Evolutionary conservation across 106 monocot species (phyloP).

Genomic region (Allium sativum): DNA sequence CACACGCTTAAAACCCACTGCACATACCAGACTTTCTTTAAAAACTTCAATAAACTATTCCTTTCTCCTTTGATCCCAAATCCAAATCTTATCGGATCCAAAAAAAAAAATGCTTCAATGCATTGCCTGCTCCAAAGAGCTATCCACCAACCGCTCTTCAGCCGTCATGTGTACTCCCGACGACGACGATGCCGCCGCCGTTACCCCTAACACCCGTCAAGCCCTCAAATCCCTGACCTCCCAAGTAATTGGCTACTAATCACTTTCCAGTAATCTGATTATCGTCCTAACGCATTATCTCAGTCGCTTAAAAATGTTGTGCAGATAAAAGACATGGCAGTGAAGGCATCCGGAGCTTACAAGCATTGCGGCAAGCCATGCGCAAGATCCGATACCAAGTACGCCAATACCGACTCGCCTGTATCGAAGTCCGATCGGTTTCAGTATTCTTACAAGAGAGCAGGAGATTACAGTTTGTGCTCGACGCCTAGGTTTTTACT

Average conservation of each 20-base stretch:
- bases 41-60: background rate
- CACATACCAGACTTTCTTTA: background rate
- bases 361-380: constrained; percentile 78
- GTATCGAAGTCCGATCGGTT: constrained; percentile 58
- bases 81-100: constrained; percentile 8
- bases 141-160: background rate
- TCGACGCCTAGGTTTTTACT: constrained; percentile 39
- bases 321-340: constrained; percentile 88
- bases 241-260: background rate
- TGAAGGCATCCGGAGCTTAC: constrained; percentile 84
- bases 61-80: background rate
- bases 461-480: constrained; percentile 22
- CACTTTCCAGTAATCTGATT: background rate
- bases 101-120: constrained; percentile 1
- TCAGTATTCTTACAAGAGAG: constrained; percentile 47
- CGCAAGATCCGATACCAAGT: constrained; percentile 19
- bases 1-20: background rate
- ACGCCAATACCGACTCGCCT: constrained; percentile 31
- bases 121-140: constrained; percentile 7
- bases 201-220: constrained; percentile 4
- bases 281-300: background rate
- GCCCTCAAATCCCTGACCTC: constrained; percentile 11
- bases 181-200: constrained; percentile 5
- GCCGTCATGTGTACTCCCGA: background rate
- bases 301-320: background rate